A percentile compares a stretch with the other conserved stretches of the same genome.
Conservation (phyloP, 768 basidiomycete genomes). For the Psilocybe tampanensis region DNA sequence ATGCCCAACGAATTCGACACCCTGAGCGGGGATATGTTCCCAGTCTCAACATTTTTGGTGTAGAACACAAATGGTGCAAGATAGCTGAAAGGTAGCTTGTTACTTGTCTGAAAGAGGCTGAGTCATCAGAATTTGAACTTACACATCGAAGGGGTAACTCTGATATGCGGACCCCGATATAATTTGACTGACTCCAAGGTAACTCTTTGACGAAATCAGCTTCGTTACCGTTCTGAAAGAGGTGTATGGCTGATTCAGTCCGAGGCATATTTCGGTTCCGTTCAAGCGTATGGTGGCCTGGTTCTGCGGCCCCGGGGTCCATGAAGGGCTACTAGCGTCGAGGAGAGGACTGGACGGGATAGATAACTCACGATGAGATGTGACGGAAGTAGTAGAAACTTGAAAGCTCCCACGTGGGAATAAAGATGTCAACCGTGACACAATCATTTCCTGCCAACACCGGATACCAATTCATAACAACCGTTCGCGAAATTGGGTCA, state of each 20-base stretch:
- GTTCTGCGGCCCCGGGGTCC: background rate
- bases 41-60: background rate
- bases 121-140: background rate
- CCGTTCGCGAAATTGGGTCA: conserved; percentile 10
- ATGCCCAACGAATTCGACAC: conserved; percentile 3
- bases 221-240: conserved; percentile 15
- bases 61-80: conserved; percentile 7
- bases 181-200: background rate
- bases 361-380: too few relatives aligned
- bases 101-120: too few relatives aligned
- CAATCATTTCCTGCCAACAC: background rate
- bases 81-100: background rate
- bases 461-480: conserved; percentile 15
- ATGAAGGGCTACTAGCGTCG: conserved; percentile 8
- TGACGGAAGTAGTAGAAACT: too few relatives aligned
- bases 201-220: conserved; percentile 1
- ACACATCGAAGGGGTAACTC: conserved; percentile 14
- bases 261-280: background rate
- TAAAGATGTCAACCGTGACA: background rate
- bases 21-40: background rate
- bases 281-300: conserved; percentile 1
- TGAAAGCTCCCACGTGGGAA: conserved; percentile 1
- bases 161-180: background rate
- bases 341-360: background rate
- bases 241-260: background rate